Evolutionary conservation across 345 rosid species (phyloP).

Genomic region (Erodium maritimum): DNA sequence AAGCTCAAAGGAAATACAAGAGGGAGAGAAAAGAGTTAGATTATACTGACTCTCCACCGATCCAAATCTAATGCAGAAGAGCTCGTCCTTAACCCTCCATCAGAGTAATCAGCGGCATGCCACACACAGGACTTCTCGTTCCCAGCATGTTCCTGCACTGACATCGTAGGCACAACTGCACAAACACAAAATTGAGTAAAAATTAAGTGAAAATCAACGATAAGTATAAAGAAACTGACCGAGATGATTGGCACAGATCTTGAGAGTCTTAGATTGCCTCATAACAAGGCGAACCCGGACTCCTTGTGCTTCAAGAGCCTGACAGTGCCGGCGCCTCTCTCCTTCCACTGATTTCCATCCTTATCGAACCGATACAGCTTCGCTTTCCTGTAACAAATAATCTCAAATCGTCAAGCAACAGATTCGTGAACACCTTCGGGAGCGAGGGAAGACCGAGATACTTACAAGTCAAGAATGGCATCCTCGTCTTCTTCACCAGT

Average conservation of each 20-base stretch:
- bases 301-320: slow-evolving; percentile 77
- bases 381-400: slow-evolving; percentile 45
- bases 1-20: neutral
- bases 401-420: neutral
- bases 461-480: slow-evolving; percentile 64
- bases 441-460: neutral
- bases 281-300: slow-evolving; percentile 74
- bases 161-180: slow-evolving; percentile 26
- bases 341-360: slow-evolving; percentile 83
- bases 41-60: slow-evolving; percentile 27
- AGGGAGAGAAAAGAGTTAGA: neutral
- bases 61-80: slow-evolving; percentile 31
- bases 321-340: slow-evolving; percentile 90
- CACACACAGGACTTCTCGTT: slow-evolving; percentile 69
- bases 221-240: slow-evolving; percentile 20
- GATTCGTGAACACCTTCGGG: neutral
- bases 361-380: slow-evolving; percentile 81
- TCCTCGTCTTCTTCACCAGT: slow-evolving; percentile 93
- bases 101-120: slow-evolving; percentile 65
- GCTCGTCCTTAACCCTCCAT: slow-evolving; percentile 48
- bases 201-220: neutral
- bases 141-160: slow-evolving; percentile 55
- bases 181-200: neutral
- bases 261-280: slow-evolving; percentile 89
- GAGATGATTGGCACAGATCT: slow-evolving; percentile 96